phyloP scores from a whole-genome alignment of 306 rosid genomes.

The Trifolium repens region DNA sequence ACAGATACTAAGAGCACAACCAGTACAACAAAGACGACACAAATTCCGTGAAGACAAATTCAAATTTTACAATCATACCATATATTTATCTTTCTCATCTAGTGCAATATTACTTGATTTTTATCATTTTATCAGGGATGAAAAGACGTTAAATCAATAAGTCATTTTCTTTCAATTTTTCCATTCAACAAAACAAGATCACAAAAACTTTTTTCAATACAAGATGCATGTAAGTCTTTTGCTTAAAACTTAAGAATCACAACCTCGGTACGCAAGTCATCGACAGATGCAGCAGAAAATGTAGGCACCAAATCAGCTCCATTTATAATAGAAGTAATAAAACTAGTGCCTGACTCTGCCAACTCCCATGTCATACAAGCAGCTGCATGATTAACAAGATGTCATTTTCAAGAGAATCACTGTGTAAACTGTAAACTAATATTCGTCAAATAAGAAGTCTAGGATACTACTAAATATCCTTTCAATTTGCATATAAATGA shows the following conservation, averaged over 20 bases:
- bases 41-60: neutral
- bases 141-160: neutral
- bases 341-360: constrained; percentile 81
- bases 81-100: neutral
- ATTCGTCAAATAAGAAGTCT: constrained; percentile 33
- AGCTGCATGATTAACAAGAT: constrained; percentile 60
- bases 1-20: neutral
- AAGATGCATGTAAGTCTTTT: constrained; percentile 2
- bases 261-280: constrained; percentile 93
- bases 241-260: constrained; percentile 35
- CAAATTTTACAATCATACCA: neutral
- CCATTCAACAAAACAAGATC: constrained; percentile 6
- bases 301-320: constrained; percentile 98
- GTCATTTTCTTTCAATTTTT: neutral
- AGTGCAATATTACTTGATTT: neutral
- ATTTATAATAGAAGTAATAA: constrained; percentile 86
- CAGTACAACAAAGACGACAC: neutral
- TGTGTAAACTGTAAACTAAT: neutral
- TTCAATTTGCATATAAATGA: constrained; percentile 8
- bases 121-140: neutral
- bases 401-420: constrained; percentile 43
- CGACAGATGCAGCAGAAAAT: constrained; percentile 94
- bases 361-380: constrained; percentile 99
- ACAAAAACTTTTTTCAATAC: constrained; percentile 18
- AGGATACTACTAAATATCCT: constrained; percentile 21